Evolutionary conservation across 768 basidiomycete genomes (phyloP).

Genomic region (Russula emetica): DNA sequence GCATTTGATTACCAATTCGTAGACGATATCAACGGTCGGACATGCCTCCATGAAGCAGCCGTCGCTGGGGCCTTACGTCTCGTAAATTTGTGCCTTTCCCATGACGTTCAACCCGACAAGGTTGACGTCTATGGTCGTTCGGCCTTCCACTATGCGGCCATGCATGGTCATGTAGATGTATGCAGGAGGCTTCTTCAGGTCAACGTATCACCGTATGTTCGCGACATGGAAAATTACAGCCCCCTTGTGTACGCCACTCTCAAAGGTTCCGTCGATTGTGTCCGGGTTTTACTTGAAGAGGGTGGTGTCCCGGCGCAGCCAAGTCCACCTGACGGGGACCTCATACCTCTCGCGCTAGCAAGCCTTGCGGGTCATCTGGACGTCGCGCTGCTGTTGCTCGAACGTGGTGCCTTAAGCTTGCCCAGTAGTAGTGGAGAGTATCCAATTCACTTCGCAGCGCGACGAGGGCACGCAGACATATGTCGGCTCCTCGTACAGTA

Average conservation of each 20-base stretch:
- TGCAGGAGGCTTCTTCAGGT: slow-evolving; percentile 73
- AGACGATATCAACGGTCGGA: slow-evolving; percentile 96
- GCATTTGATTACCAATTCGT: slow-evolving; percentile 87
- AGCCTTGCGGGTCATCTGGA: slow-evolving; percentile 85
- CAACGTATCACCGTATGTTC: slow-evolving; percentile 56
- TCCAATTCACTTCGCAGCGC: slow-evolving; percentile 92
- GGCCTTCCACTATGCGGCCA: slow-evolving; percentile 92
- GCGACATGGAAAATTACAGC: slow-evolving; percentile 91
- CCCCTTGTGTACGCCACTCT: slow-evolving; percentile 93
- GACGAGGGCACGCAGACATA: slow-evolving; percentile 84
- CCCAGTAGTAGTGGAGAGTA: slow-evolving; percentile 96
- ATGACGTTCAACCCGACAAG: slow-evolving; percentile 64
- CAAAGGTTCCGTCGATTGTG: slow-evolving; percentile 77
- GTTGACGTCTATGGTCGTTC: slow-evolving; percentile 89
- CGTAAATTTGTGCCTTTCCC: slow-evolving; percentile 74
- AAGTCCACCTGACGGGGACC: slow-evolving; percentile 54
- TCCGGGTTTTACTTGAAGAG: slow-evolving; percentile 73
- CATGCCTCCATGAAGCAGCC: slow-evolving; percentile 89
- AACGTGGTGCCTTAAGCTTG: slow-evolving; percentile 69
- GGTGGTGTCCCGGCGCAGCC: slow-evolving; percentile 64
- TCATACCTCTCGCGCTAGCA: slow-evolving; percentile 85
- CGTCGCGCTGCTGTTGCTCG: slow-evolving; percentile 71
- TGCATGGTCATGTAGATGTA: slow-evolving; percentile 79
- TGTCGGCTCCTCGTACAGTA: slow-evolving; percentile 70
- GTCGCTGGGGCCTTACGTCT: slow-evolving; percentile 77